Base-by-base conservation (phyloP, 202 grass and related monocot genomes). In the Cymbopogon flexuosus region DNA sequence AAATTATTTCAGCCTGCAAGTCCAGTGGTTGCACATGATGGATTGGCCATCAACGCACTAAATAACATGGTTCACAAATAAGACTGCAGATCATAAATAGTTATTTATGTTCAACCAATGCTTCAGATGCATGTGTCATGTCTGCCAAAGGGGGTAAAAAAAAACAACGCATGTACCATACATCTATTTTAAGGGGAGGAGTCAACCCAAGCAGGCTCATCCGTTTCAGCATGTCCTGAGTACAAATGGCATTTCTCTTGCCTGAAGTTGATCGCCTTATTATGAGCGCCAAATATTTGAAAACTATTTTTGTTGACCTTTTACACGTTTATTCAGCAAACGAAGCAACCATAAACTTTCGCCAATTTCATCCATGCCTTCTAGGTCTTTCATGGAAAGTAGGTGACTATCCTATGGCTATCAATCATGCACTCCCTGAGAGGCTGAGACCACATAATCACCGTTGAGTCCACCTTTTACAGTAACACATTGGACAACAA, bases 131-230 rank as follows among this genome's bases (percentile, higher is more conserved):
- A 82, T 74, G 78, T 56, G 79, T 35, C 83, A 62, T 62, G 66
- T 68, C 67, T 68, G 21, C 12, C 4, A 29, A 54, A 78, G 18
- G 56, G 9, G 46, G 43, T n/a, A 15, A 34, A 64, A 14, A 3
- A 58, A 70, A 41, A 19, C 5, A n/a, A 35, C 49, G 18, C 21
- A 56, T 69, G 62, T 63, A 34, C 51, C 59, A 5, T 52, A 68
- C 49, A 75, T 75, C 24, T 79, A 79, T 70, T 83, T 78, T 63
- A 89, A 79, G 68, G 40, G 12, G 73, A 74, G 52, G 45, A 79
- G 68, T 83, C 79, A 86, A 83, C 61, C 42, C 34, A 79, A 73
- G 83, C 39, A 85, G 75, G 73, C 79, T 34, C 78, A 66, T 61
- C 59, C 30, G 61, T 73, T 62, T 67, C 73, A 78, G 31, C 78